Evolutionary conservation across 31 red algal species (phyloP).

Genomic region (Endocladia muricata): DNA sequence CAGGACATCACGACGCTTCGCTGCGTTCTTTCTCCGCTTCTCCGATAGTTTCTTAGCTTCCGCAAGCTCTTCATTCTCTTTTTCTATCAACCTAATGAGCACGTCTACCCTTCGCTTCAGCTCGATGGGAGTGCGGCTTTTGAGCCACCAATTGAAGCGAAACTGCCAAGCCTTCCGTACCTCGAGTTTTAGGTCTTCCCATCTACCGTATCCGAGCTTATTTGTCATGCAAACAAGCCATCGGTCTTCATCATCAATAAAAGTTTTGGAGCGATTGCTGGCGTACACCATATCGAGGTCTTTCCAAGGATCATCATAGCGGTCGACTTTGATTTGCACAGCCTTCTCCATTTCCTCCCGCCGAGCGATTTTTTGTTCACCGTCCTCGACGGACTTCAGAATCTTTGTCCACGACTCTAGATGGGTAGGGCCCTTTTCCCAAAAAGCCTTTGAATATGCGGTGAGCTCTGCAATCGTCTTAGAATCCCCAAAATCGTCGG

Average conservation of each 20-base stretch:
- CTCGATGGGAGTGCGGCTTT: constrained; percentile 90
- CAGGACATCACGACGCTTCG: constrained; percentile 35
- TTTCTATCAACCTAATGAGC: constrained; percentile 91
- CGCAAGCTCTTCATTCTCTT: constrained; percentile 84
- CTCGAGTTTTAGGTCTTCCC: constrained; percentile 95
- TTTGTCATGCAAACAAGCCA: constrained; percentile 95
- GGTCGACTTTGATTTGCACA: constrained; percentile 65
- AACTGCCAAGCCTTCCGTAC: constrained; percentile 90
- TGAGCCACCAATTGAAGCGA: constrained; percentile 99
- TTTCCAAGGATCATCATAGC: constrained; percentile 78
- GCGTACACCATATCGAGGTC: constrained; percentile 71
- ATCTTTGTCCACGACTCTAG: constrained; percentile 81
- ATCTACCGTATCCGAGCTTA: constrained; percentile 91
- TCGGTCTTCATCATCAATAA: constrained; percentile 97
- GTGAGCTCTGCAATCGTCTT: constrained; percentile 84
- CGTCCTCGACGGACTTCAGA: constrained; percentile 85
- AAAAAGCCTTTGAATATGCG: constrained; percentile 89
- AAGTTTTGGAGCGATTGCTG: constrained; percentile 75
- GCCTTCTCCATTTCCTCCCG: constrained; percentile 90
- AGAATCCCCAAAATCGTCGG: constrained; percentile 71
- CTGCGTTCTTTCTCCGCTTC: constrained; percentile 60
- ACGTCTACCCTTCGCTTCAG: constrained; percentile 89
- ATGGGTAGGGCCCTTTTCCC: constrained; percentile 72
- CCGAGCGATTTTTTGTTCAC: constrained; percentile 91
- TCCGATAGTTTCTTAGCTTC: constrained; percentile 49